A percentile compares a stretch with the other conserved stretches of the same genome.
These are phyloP conservation scores for Vitis riparia DNA, from an alignment of 164 flowering plant species.

Conservation along the genomic window DNA sequence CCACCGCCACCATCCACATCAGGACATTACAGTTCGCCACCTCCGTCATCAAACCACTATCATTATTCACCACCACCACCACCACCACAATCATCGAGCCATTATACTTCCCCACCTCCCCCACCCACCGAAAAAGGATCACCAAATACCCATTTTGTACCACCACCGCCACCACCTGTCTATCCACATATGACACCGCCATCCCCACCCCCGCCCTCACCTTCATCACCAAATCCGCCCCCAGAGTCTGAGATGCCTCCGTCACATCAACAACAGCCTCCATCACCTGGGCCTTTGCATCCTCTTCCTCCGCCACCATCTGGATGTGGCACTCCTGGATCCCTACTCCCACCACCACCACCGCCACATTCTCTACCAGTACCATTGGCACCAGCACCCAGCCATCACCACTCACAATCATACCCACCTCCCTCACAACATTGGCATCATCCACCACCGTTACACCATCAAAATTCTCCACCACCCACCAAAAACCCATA, in stretches of 20 bases:
- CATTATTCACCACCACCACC: conserved; percentile 8
- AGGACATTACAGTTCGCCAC: neutral
- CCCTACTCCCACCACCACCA: conserved; percentile 23
- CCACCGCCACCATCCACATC: conserved; percentile 21
- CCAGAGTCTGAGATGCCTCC: neutral
- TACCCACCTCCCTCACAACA: conserved; percentile 14
- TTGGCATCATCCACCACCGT: conserved; percentile 17
- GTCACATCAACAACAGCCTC: neutral
- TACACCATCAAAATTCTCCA: conserved; percentile 10
- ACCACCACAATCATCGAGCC: neutral
- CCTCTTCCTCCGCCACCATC: conserved; percentile 23
- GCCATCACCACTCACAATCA: neutral
- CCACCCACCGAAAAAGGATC: conserved; percentile 14
- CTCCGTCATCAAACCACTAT: conserved; percentile 11
- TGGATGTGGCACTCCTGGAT: conserved; percentile 6
- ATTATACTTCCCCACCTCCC: conserved; percentile 11
- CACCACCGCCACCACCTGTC: conserved; percentile 7
- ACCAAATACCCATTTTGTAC: conserved; percentile 9
- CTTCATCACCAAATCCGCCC: conserved; percentile 8
- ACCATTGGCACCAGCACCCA: conserved; percentile 1
- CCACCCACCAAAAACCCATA: neutral
- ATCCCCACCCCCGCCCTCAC: conserved; percentile 12
- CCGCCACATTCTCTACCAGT: conserved; percentile 5
- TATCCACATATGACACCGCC: neutral
- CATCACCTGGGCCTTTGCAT: conserved; percentile 17